Evolutionary conservation across 2,329 filamentous ascomycete species (phyloP).

Genomic region (Neofusicoccum parvum): DNA sequence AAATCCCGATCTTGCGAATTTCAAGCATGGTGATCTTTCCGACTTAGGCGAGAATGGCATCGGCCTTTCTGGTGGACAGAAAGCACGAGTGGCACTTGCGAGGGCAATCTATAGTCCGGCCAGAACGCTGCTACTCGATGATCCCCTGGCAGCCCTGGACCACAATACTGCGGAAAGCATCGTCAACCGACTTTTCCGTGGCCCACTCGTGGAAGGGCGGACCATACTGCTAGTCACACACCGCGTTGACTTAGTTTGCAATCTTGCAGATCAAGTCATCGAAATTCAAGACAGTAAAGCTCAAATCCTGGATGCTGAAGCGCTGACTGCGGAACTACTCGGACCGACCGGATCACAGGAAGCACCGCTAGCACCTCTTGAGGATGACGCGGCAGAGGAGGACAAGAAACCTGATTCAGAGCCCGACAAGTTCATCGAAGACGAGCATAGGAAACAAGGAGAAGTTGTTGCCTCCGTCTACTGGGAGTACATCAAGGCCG

Average conservation of each 20-base stretch:
- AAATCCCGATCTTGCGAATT: slow-evolving; percentile 61
- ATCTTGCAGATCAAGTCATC: slow-evolving; percentile 73
- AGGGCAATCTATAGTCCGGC: slow-evolving; percentile 61
- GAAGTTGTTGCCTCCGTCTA: slow-evolving; percentile 77
- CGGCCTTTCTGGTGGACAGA: slow-evolving; percentile 63
- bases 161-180: slow-evolving; percentile 67
- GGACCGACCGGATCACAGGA: neutral
- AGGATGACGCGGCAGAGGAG: slow-evolving; percentile 26
- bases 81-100: slow-evolving; percentile 62
- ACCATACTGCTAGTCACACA: slow-evolving; percentile 65
- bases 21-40: slow-evolving; percentile 66
- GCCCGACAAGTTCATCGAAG: slow-evolving; percentile 77
- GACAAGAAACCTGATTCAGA: slow-evolving; percentile 8
- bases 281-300: slow-evolving; percentile 67
- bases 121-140: slow-evolving; percentile 59
- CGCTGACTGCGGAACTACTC: slow-evolving; percentile 1
- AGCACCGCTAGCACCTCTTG: slow-evolving; percentile 19
- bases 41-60: slow-evolving; percentile 64
- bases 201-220: slow-evolving; percentile 56
- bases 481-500: slow-evolving; percentile 82
- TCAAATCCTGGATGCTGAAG: slow-evolving; percentile 35
- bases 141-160: slow-evolving; percentile 62
- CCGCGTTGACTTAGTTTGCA: slow-evolving; percentile 69
- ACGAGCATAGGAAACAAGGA: slow-evolving; percentile 73
- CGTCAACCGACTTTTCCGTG: slow-evolving; percentile 59